Conservation (phyloP, 371 early-diverging fungal genomes). For the Circinella umbellata region DNA sequence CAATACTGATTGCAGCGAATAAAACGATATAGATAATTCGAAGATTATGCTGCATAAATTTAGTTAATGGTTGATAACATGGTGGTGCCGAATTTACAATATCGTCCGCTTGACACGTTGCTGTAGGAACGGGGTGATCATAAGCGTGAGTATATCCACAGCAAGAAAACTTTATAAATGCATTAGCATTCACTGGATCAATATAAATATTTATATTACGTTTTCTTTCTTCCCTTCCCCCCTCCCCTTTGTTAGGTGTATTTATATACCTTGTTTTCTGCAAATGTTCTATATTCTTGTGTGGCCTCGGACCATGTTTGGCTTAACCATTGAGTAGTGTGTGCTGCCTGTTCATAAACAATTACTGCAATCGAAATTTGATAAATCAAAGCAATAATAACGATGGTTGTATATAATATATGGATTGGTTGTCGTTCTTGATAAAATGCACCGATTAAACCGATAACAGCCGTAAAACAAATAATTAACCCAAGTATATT, state of each 20-base stretch:
- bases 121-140: slow-evolving; percentile 33
- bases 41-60: slow-evolving; percentile 28
- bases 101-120: slow-evolving; percentile 31
- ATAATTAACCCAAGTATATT: slow-evolving; percentile 45
- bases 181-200: neutral
- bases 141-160: slow-evolving; percentile 39
- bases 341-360: slow-evolving; percentile 45
- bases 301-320: slow-evolving; percentile 36
- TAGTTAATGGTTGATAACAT: slow-evolving; percentile 32
- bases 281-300: slow-evolving; percentile 34
- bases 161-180: slow-evolving; percentile 31
- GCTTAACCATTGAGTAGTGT: slow-evolving; percentile 36
- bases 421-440: slow-evolving; percentile 35
- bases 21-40: slow-evolving; percentile 37
- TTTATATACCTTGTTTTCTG: slow-evolving; percentile 35
- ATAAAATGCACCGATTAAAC: slow-evolving; percentile 39
- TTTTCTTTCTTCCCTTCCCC: too few relatives aligned
- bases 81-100: slow-evolving; percentile 31
- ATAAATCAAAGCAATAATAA: slow-evolving; percentile 39
- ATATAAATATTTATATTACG: too few relatives aligned
- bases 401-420: slow-evolving; percentile 36
- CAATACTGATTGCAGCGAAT: slow-evolving; percentile 39
- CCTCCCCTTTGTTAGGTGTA: too few relatives aligned
- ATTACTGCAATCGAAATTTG: slow-evolving; percentile 38
- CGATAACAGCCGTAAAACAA: slow-evolving; percentile 40